Evolutionary conservation across 108 stramenopile genomes (phyloP).

Genomic region (Fistulifera pelliculosa): DNA sequence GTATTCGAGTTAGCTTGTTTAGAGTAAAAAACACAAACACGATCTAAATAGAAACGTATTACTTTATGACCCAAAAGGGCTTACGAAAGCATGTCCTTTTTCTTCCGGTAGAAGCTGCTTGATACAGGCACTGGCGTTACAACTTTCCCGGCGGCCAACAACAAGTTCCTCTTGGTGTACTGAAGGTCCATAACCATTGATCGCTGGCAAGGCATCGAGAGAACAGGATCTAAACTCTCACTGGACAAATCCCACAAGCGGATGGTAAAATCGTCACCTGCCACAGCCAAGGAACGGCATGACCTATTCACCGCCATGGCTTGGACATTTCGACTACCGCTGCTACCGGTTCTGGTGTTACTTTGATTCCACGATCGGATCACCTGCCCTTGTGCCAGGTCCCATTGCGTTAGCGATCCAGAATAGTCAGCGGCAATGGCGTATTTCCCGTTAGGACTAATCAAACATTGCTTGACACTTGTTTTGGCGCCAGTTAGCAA

Average conservation of each 20-base stretch:
- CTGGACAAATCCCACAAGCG: conserved; percentile 69
- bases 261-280: conserved; percentile 70
- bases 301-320: conserved; percentile 41
- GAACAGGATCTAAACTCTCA: conserved; percentile 21
- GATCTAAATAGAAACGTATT: too few species aligned
- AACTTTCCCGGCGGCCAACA: conserved; percentile 73
- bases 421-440: conserved; percentile 61
- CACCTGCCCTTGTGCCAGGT: conserved; percentile 70
- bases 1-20: too few species aligned
- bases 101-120: too few species aligned
- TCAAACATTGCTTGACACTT: conserved; percentile 55
- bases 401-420: conserved; percentile 73
- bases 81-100: too few species aligned
- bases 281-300: conserved; percentile 69
- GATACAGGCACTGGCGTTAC: conserved; percentile 16
- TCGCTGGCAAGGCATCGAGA: conserved; percentile 28
- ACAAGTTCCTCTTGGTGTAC: conserved; percentile 74
- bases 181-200: conserved; percentile 64
- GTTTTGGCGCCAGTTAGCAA: conserved; percentile 72
- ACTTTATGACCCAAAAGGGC: too few species aligned
- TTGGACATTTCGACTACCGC: conserved; percentile 4
- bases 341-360: neutral
- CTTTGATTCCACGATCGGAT: conserved; percentile 22
- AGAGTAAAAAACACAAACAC: too few species aligned
- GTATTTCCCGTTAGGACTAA: conserved; percentile 68